Evolutionary conservation across 2,329 filamentous ascomycete species (phyloP), one percentile per base, ranked within the genome.

Genomic region (Ophiosphaerella narmari): DNA sequence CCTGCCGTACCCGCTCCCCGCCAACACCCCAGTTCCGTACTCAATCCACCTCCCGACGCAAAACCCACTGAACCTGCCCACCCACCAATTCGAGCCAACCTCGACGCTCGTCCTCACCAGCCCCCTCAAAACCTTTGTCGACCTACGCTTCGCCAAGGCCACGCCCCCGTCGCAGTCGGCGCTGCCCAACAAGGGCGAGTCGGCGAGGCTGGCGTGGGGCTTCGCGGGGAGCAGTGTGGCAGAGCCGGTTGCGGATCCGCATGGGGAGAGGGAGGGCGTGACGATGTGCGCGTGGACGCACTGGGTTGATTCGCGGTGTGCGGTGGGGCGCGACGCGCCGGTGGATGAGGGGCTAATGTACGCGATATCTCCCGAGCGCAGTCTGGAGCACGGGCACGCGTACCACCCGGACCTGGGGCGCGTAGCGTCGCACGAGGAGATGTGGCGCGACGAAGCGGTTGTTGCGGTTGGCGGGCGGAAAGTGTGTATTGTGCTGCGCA

Each of bases 21-120:
- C 51, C 1, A 48, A 46, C 16, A 64, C 60, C 2, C 63, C 63
- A 0, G 38, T 68, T 11, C 67, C 68, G 8, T 72, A 72, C 59
- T 62, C 64, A 1, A 50, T 57, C 41, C 49, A 56, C 24, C 60
- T 72, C 13, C 66, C 67, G 0, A 2, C 46, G 23, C 41, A 29
- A 16, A 69, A 72, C 49, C 63, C 66, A 0, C 62, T 71, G 11
- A 56, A 63, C 36, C 54, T 65, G 0, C 53, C 57, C 0, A 34
- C 48, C 5, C 43, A 39, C 23, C 47, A 60, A 18, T 60, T 65
- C 42, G 86, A 89, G 67, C 82, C 82, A 13, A 89, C 86, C 0
- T 80, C 79, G 1, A 88, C 86, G 0, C 65, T 87, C 4, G 86
- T 89, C 11, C 73, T 89, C 39, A 88, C 86, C 0, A 83, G 83